Conservation (phyloP, 2,329 filamentous ascomycete genomes). For the Meredithiella fracta region DNA sequence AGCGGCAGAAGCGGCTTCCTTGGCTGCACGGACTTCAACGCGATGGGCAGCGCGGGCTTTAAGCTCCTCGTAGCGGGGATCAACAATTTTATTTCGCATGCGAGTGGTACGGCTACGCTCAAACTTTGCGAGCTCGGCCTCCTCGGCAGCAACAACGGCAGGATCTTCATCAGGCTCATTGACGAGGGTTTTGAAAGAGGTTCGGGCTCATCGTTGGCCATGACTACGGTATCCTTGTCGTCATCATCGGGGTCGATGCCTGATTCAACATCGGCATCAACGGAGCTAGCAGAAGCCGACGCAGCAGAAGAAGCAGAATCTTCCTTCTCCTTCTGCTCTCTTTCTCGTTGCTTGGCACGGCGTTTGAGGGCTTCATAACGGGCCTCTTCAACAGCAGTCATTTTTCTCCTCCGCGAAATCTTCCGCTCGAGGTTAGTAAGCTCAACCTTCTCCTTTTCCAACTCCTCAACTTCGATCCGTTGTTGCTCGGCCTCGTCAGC, state of each 20-base stretch:
- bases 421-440: slow-evolving; percentile 9
- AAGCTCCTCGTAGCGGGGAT: slow-evolving; percentile 5
- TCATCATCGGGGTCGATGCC: slow-evolving; percentile 11
- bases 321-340: slow-evolving; percentile 8
- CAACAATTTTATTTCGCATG: not conserved
- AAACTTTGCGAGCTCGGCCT: slow-evolving; percentile 7
- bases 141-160: slow-evolving; percentile 5
- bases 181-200: not conserved
- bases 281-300: slow-evolving; percentile 6
- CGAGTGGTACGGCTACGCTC: slow-evolving; percentile 3
- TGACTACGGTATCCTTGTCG: slow-evolving; percentile 12
- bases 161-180: slow-evolving; percentile 13
- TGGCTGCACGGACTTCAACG: slow-evolving; percentile 7
- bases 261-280: slow-evolving; percentile 12
- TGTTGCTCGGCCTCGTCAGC: slow-evolving; percentile 6
- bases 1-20: slow-evolving; percentile 4
- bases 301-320: slow-evolving; percentile 11
- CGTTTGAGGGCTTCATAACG: slow-evolving; percentile 9
- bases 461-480: slow-evolving; percentile 2
- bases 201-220: slow-evolving; percentile 11
- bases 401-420: not conserved
- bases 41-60: slow-evolving; percentile 7
- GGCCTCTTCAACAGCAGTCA: not conserved
- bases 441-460: slow-evolving; percentile 6
- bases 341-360: slow-evolving; percentile 5